A percentile compares a stretch with the other conserved stretches of the same genome.
phyloP scores from a whole-genome alignment of 306 rosid genomes.

The Astragalus glycyphyllos region DNA sequence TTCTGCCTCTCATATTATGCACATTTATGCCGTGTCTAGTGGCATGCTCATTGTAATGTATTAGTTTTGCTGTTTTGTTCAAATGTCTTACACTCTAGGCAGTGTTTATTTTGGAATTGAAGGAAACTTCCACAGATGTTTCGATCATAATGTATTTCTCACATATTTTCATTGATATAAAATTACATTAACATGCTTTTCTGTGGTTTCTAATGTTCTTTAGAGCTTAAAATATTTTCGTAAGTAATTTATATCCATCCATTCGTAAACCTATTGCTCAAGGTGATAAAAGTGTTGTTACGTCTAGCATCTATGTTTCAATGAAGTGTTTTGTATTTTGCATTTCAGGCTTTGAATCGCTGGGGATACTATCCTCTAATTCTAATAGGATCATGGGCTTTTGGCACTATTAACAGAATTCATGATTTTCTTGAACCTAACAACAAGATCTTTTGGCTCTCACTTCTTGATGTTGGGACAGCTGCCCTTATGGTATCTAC shows the following conservation, averaged over 20 bases:
- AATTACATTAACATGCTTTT: not conserved
- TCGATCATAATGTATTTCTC: slow-evolving; percentile 27
- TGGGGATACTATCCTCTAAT: slow-evolving; percentile 98
- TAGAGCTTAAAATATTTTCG: slow-evolving; percentile 5
- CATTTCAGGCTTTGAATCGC: slow-evolving; percentile 81
- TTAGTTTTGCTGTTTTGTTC: not conserved
- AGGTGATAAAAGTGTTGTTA: too few species aligned
- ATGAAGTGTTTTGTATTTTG: not conserved
- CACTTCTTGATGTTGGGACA: slow-evolving; percentile 89
- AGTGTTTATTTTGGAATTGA: not conserved
- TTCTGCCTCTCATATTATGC: slow-evolving; percentile 9
- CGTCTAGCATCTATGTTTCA: too few species aligned
- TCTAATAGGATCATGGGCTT: slow-evolving; percentile 94
- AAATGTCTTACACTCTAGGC: not conserved
- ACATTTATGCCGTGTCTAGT: slow-evolving; percentile 12
- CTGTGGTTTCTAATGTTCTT: slow-evolving; percentile 21
- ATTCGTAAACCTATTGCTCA: too few species aligned
- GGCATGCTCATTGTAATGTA: slow-evolving; percentile 12
- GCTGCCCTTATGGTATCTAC: slow-evolving; percentile 90
- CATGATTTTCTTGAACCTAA: slow-evolving; percentile 93
- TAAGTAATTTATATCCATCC: too few species aligned
- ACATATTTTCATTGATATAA: not conserved
- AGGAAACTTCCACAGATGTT: slow-evolving; percentile 16
- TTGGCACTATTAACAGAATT: slow-evolving; percentile 90
- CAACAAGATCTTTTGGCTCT: slow-evolving; percentile 91